These are phyloP conservation scores for Orychophragmus violaceus DNA, from an alignment of 345 rosid genomes.

Conservation along the genomic window DNA sequence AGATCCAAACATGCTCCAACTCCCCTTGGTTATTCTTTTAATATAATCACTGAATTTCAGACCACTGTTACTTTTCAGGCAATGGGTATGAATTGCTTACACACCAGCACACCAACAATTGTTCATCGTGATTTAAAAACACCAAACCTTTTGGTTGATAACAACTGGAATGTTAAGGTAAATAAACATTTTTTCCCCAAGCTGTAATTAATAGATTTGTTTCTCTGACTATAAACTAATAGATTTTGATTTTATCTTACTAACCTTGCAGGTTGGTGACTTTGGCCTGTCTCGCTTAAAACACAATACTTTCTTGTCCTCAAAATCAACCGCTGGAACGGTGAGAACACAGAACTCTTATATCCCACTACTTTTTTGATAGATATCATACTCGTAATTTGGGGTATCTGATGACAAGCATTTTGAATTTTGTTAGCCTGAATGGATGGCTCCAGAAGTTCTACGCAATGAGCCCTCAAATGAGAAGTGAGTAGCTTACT, in stretches of 20 bases:
- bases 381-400: not conserved
- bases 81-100: slow-evolving; percentile 98
- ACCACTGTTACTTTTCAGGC: slow-evolving; percentile 49
- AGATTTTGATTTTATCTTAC: not conserved
- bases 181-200: not conserved
- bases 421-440: slow-evolving; percentile 62
- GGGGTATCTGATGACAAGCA: slow-evolving; percentile 24
- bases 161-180: slow-evolving; percentile 99
- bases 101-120: slow-evolving; percentile 86
- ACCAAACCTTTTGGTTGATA: slow-evolving; percentile 96
- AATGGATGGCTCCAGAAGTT: slow-evolving; percentile 99
- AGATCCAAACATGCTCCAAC: not conserved
- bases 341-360: slow-evolving; percentile 37
- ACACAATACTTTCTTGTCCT: slow-evolving; percentile 92
- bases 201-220: not conserved
- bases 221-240: not conserved
- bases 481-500: slow-evolving; percentile 72
- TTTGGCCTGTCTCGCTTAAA: slow-evolving; percentile 98
- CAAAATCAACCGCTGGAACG: slow-evolving; percentile 99
- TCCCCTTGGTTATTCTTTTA: not conserved
- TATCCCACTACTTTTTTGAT: not conserved
- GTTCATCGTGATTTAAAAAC: slow-evolving; percentile 99
- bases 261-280: slow-evolving; percentile 70
- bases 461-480: slow-evolving; percentile 93
- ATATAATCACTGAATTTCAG: not conserved